Base-by-base conservation (phyloP, 805 yeast species). In the Ogataea glucozyma region DNA sequence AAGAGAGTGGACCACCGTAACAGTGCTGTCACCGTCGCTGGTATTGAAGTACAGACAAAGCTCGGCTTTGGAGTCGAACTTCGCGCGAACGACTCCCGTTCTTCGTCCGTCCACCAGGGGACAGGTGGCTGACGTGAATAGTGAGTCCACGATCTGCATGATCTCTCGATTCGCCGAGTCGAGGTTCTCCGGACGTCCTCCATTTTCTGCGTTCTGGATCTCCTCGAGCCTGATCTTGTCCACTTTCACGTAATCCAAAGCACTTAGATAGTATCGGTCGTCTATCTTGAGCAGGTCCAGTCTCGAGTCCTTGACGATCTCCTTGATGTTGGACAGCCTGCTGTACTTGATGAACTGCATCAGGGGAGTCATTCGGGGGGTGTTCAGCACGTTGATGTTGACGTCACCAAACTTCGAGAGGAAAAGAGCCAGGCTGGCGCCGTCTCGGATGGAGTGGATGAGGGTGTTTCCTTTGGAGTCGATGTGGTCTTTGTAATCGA, bases 401-500 rank as follows among this genome's bases (percentile, higher is more conserved):
- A 74, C 49, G 7, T 53, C 54, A 5, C 72, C 61, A 31, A 70
- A 69, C 6, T 60, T 53, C 6, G 56, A 47, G 27, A 81, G 53
- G 9, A 79, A 48, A 2, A 65, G 47, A 22, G 63, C 57, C 21
- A 86, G 61, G 12, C 75, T 73, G 11, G 73, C 72, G 38, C 62
- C 59, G 37, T 57, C 60, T 29, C 76, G 75, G 22, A 88, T 66
- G 3, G 85, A 74, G 62, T 91, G 98, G 23, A 91, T 65, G 3
- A 91, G 57, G 0, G 93, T 80, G 57, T 89, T 88, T 0, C 91
- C 91, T 42, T 78, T 74, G 17, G 60, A 62, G 57, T 91, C 97
- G 6, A 78, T 66, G 57, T 91, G 97, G 21, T 79, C 81, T 32
- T 67, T 67, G 47, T 76, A 73, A 46, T 76, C 68, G 37, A 81